Conservation (phyloP, 768 basidiomycete genomes). For the Pisolithus sp. region DNA sequence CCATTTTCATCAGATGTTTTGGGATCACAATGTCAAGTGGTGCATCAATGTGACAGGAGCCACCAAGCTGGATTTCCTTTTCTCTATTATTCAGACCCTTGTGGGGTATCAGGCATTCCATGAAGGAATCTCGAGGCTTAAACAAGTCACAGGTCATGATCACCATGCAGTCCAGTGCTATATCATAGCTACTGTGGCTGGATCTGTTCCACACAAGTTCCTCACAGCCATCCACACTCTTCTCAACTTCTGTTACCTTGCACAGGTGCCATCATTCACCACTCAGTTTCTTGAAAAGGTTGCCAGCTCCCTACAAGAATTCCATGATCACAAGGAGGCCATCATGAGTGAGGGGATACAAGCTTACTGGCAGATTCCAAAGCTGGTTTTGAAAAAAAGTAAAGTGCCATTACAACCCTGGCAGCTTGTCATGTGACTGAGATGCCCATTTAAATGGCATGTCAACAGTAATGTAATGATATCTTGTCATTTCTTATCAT, state of each 20-base stretch:
- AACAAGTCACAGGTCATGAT: slow-evolving; percentile 28
- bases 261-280: slow-evolving; percentile 24
- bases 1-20: slow-evolving; percentile 33
- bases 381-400: too few relatives aligned
- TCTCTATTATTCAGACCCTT: slow-evolving; percentile 30
- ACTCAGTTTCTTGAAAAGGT: slow-evolving; percentile 4
- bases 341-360: too few relatives aligned
- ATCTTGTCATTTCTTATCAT: too few relatives aligned
- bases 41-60: slow-evolving; percentile 25
- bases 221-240: slow-evolving; percentile 28
- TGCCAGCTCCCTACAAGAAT: slow-evolving; percentile 17
- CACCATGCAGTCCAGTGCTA: slow-evolving; percentile 25
- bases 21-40: slow-evolving; percentile 14
- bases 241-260: slow-evolving; percentile 31
- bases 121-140: slow-evolving; percentile 34
- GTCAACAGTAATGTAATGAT: too few relatives aligned
- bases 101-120: slow-evolving; percentile 31
- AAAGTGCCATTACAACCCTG: too few relatives aligned
- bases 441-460: too few relatives aligned
- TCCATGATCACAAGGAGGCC: slow-evolving; percentile 15
- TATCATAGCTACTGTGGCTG: slow-evolving; percentile 30
- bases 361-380: too few relatives aligned
- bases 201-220: slow-evolving; percentile 23
- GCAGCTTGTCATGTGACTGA: too few relatives aligned
- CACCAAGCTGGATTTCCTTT: slow-evolving; percentile 30